Percentiles rank a stretch among this genome's conserved stretches.
Conservation (phyloP, 768 basidiomycete species). For the Phylloporus arenicola region DNA sequence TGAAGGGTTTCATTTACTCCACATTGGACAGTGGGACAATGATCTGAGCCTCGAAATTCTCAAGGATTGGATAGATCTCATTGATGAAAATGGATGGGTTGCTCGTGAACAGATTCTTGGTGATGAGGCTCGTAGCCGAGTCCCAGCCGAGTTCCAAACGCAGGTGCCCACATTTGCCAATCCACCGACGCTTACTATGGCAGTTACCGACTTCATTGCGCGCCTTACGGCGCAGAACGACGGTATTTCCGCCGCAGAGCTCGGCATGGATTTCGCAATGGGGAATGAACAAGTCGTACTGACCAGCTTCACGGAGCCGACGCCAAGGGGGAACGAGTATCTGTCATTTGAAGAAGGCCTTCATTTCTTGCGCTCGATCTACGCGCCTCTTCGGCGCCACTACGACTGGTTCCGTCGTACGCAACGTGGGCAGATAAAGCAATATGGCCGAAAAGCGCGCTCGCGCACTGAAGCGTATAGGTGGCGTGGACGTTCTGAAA, state of each 20-base stretch:
- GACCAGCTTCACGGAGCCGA: slow-evolving; percentile 11
- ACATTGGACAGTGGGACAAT: slow-evolving; percentile 91
- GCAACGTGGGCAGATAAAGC: slow-evolving; percentile 89
- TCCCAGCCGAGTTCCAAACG: slow-evolving; percentile 84
- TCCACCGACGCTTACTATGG: slow-evolving; percentile 92
- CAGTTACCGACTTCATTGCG: slow-evolving; percentile 82
- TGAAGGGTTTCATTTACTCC: slow-evolving; percentile 91
- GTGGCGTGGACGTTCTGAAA: slow-evolving; percentile 85
- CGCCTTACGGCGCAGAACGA: slow-evolving; percentile 49
- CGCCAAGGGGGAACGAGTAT: slow-evolving; percentile 42
- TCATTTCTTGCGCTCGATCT: slow-evolving; percentile 73
- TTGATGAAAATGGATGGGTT: slow-evolving; percentile 95
- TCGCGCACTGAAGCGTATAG: slow-evolving; percentile 89
- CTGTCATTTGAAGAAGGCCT: slow-evolving; percentile 57
- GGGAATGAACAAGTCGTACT: slow-evolving; percentile 52
- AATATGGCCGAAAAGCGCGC: slow-evolving; percentile 78
- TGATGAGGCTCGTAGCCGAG: slow-evolving; percentile 93
- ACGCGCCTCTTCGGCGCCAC: slow-evolving; percentile 78
- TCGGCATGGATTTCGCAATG: slow-evolving; percentile 60
- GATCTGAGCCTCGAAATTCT: slow-evolving; percentile 89
- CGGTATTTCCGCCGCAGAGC: slow-evolving; percentile 52
- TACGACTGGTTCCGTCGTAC: slow-evolving; percentile 96
- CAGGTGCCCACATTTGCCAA: slow-evolving; percentile 95
- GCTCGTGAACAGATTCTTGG: slow-evolving; percentile 95
- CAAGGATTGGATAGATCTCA: slow-evolving; percentile 82